Base-by-base conservation (phyloP, 2,329 filamentous ascomycete genomes). In the Arthrobotrys entomopaga region DNA sequence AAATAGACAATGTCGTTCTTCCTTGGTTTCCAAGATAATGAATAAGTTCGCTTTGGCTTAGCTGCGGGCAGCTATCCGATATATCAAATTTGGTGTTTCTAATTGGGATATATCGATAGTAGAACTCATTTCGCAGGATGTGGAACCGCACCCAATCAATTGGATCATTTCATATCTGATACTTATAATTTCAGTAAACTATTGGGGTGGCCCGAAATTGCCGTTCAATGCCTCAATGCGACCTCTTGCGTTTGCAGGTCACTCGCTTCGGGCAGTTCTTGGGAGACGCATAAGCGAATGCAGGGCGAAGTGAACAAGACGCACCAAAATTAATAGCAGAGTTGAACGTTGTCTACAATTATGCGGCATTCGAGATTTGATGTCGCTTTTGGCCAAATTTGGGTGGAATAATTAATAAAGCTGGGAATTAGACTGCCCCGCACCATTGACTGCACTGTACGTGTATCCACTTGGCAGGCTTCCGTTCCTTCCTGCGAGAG, bases 211-310 rank as follows among this genome's bases (percentile, higher is more conserved):
- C 59, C 49, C 54, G 52, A 65, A 22, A 59, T 56, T 65, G 60
- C 54, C 46, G 24, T 52, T 65, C 40, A 53, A 60, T 72, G 49
- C 53, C 67, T 53, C 38, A 65, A 65, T 72, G 60, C 69, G 69
- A 73, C 43, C 13, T 54, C 46, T 56, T 66, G 49, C 61, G 54
- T 73, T 73, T 57, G 56, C 50, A 20, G 16, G 29, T 38, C 46
- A 15, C 57, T 63, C 69, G 24, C 63, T 73, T 73, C 46, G 49
- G 69, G 69, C 48, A 73, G 69, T 65, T 73, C 69, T 73, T 58
- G 16, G 26, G 69, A 73, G 69, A 73, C 60, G 61, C 56, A 66
- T 73, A 66, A 73, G 69, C 69, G 69, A 73, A 56, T 22, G 56
- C 69, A 66, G 69, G 67, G 56, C 43, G 61, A 24, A 34, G 53